Evolutionary conservation across 176 grass and related monocot species (phyloP), one percentile per base, ranked within the genome.

Genomic region (Alopecurus myosuroides): DNA sequence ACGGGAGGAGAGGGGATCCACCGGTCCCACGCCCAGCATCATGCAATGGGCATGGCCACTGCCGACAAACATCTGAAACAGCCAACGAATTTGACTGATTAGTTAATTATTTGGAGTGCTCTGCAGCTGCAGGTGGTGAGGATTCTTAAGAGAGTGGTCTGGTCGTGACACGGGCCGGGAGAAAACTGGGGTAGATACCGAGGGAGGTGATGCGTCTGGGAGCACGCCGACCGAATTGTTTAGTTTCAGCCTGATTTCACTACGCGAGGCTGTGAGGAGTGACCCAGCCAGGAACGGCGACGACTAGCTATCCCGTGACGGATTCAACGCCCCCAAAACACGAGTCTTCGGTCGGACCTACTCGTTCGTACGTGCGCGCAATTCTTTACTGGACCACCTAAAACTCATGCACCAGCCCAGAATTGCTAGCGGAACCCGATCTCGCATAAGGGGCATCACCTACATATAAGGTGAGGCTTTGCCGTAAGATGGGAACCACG

Each of bases 151-250:
- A 6, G 65, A 5, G 17, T 23, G 31, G 29, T 63, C 13, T n/a
- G 3, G 26, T 31, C 4, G 56, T 60, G 25, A 12, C 10, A 18
- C 49, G 7, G 62, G 46, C 50, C 44, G 72, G 77, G 34, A 44
- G 33, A 44, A 28, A 46, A 40, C 64, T 17, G 65, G 53, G 53
- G 69, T 11, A 31, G 30, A 58, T 68, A 57, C 77, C 77, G 52
- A 85, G 58, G 77, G n/a, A 41, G 60, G 82, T 76, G 48, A 2
- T 35, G 37, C 65, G 87, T 65, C 11, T 28, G 19, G 74, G 20
- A 33, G 81, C 76, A 67, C 22, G 69, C 58, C 28, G 37, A 52
- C 57, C 12, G 36, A 18, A 36, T 89, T 80, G 67, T 84, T 84
- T 88, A 84, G 0, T 75, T 30, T 9, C 40, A 4, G 30, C 77